Evolutionary conservation across 768 basidiomycete genomes (phyloP).

Genomic region (Hypholoma sublateritium): DNA sequence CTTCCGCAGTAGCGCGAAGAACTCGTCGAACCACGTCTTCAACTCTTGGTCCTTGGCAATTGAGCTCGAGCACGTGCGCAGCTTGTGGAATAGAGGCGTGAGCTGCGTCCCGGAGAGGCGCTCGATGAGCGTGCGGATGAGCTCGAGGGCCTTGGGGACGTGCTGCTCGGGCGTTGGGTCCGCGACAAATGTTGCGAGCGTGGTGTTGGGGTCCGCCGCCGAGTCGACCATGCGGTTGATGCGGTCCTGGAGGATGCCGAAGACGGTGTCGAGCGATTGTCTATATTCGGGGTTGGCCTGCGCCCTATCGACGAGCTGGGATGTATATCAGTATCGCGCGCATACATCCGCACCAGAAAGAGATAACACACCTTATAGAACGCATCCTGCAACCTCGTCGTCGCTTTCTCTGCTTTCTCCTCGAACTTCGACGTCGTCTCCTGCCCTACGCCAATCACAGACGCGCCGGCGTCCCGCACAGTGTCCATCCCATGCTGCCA

Average conservation of each 20-base stretch:
- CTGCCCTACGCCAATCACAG: slow-evolving; percentile 55
- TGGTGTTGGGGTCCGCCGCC: slow-evolving; percentile 43
- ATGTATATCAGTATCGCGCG: background rate
- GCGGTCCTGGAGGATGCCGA: slow-evolving; percentile 58
- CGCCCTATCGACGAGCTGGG: slow-evolving; percentile 63
- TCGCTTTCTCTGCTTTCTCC: slow-evolving; percentile 46
- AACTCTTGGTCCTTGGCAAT: slow-evolving; percentile 54
- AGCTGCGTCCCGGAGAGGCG: slow-evolving; percentile 56
- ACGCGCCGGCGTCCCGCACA: slow-evolving; percentile 54
- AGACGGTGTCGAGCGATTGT: slow-evolving; percentile 54
- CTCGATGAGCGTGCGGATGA: slow-evolving; percentile 46
- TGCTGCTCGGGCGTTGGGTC: slow-evolving; percentile 68
- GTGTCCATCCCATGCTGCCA: slow-evolving; percentile 73
- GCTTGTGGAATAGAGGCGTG: slow-evolving; percentile 42
- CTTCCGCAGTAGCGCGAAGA: slow-evolving; percentile 44
- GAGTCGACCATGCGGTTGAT: slow-evolving; percentile 50
- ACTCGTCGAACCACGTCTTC: slow-evolving; percentile 54
- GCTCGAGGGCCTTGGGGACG: slow-evolving; percentile 48
- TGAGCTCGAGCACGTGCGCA: slow-evolving; percentile 44
- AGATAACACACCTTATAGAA: slow-evolving; percentile 45
- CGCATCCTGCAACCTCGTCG: slow-evolving; percentile 45
- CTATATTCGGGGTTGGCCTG: slow-evolving; percentile 62
- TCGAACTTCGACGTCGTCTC: slow-evolving; percentile 38
- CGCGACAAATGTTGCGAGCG: slow-evolving; percentile 54
- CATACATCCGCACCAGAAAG: background rate